Conservation (phyloP, 1,284 basidiomycete genomes). For the Leccinum subrobustum region DNA sequence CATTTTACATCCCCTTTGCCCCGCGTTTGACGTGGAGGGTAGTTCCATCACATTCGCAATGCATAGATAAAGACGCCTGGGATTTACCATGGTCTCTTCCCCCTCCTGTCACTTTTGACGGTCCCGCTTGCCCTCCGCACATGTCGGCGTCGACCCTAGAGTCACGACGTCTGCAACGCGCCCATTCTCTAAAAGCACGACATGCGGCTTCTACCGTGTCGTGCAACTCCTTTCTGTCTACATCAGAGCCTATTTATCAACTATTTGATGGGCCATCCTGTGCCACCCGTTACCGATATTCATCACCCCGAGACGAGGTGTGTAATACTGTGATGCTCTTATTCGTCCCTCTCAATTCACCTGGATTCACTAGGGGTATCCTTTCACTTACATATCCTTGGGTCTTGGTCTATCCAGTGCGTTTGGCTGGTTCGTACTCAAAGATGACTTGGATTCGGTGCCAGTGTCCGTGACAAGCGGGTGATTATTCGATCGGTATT, state of each 20-base stretch:
- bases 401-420: constrained; percentile 24
- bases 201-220: constrained; percentile 10
- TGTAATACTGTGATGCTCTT: constrained; percentile 1
- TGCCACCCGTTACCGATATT: constrained; percentile 25
- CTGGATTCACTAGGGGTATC: constrained; percentile 1
- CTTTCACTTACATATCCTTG: constrained; percentile 11
- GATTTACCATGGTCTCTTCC: constrained; percentile 35
- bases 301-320: constrained; percentile 15
- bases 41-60: neutral
- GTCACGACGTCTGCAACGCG: constrained; percentile 18
- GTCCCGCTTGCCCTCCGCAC: constrained; percentile 41
- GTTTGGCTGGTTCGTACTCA: constrained; percentile 24
- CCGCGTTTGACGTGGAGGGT: neutral
- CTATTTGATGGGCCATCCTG: constrained; percentile 46
- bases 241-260: constrained; percentile 29
- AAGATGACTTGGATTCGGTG: constrained; percentile 11
- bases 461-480: neutral
- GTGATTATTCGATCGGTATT: neutral
- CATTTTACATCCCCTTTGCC: neutral
- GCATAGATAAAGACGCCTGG: constrained; percentile 4
- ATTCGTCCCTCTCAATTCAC: neutral
- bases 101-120: constrained; percentile 44
- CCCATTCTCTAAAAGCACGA: neutral
- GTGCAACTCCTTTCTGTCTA: constrained; percentile 7
- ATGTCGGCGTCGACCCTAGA: constrained; percentile 23